Evolutionary conservation across 2,329 filamentous ascomycete genomes (phyloP), one percentile per base, ranked within the genome.

Genomic region (Pyricularia grisea): DNA sequence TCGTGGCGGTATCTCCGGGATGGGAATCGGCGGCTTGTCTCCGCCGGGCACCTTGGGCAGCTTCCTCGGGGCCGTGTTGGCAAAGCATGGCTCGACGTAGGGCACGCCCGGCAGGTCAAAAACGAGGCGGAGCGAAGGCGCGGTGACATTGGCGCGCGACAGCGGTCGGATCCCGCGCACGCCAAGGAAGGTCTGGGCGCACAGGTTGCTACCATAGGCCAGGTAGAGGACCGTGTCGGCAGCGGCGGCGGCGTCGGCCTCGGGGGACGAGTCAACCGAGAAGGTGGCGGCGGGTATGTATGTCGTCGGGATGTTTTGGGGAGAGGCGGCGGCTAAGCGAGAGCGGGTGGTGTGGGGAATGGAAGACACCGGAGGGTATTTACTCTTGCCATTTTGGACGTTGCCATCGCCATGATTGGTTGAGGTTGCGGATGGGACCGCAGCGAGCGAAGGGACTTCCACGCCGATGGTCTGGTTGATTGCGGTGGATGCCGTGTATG

Each of bases 131-230:
- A 98, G 82, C 5, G 87, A 85, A 0, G 95, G 95, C 2, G 93
- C 92, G 5, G 90, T 86, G 9, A 97, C 94, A 75, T 93, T 93
- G 75, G 94, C 80, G 72, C 91, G 87, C 58, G 92, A 93, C 17
- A 98, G 75, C 0, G 95, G 95, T 30, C 86, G 87, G 79, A 98
- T 94, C 70, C 90, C 90, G 68, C 94, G 90, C 70, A 79, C 82
- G 70, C 91, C 92, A 66, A 90, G 84, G 78, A 98, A 97, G 0
- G 92, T 96, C 77, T 92, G 82, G 17, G 89, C 87, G 71, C 85
- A 88, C 71, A 98, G 86, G 77, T 98, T 98, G 68, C 93, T 97
- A 73, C 94, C 95, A 77, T 97, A 98, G 12, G 94, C 94, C 27
- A 94, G 87, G 77, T 94, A 94, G 67, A 94, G 85, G 30, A 93